Conservation (phyloP, 768 basidiomycete species). For the Rhodosporidiobolus odoratus region DNA sequence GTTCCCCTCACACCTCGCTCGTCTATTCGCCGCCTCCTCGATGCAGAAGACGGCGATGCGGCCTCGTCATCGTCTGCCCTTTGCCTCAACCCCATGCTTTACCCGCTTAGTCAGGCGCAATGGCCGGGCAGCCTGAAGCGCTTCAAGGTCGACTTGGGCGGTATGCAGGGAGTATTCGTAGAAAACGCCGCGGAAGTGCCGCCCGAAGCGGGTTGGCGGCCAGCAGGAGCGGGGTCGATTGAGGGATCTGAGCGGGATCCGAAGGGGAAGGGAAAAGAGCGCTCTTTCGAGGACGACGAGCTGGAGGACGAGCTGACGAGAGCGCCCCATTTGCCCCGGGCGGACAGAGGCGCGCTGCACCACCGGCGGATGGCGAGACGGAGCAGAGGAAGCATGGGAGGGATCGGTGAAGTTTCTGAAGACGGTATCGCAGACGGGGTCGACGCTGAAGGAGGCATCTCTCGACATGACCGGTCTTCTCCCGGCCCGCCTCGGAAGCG, state of each 20-base stretch:
- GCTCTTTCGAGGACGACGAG: not conserved
- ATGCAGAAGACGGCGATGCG: not conserved
- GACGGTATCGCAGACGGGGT: not conserved
- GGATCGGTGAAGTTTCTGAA: too few relatives aligned
- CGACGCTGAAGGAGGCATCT: not conserved
- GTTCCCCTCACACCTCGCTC: not conserved
- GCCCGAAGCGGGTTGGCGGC: not conserved
- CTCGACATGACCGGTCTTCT: not conserved
- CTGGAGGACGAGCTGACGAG: not conserved
- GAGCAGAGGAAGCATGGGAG: not conserved
- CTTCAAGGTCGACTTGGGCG: constrained; percentile 21
- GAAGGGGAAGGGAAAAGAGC: constrained; percentile 22
- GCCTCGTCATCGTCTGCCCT: not conserved
- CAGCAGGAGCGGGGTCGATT: not conserved
- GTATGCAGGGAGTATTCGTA: constrained; percentile 14
- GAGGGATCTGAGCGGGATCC: not conserved
- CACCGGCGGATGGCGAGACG: constrained; percentile 1
- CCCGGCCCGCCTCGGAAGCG: constrained; percentile 35
- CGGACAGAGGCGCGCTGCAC: constrained; percentile 7
- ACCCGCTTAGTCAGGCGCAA: constrained; percentile 27
- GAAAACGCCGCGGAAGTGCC: constrained; percentile 5
- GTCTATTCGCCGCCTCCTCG: not conserved
- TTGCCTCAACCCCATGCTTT: constrained; percentile 19
- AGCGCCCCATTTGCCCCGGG: not conserved
- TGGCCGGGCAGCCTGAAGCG: constrained; percentile 9